Evolutionary conservation across 2,329 filamentous ascomycete species (phyloP), one percentile per base, ranked within the genome.

Genomic region (Diaporthe sp.): DNA sequence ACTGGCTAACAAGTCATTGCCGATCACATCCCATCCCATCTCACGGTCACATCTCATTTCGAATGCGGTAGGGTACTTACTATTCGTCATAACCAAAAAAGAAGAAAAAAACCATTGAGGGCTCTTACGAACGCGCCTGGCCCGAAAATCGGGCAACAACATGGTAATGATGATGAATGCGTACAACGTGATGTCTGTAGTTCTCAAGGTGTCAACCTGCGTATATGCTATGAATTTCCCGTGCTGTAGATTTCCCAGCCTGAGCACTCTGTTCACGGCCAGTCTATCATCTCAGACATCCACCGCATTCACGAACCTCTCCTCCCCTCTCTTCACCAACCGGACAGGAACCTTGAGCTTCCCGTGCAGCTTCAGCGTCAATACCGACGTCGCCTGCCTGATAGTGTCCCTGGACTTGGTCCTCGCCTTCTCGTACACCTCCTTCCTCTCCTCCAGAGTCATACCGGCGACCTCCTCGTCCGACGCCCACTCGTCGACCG

Each of bases 361-460:
- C n/a, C 85, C 87, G 42, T 91, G 87, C 83, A 96, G 86, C 85
- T 95, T 94, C 78, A 96, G 85, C 76, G 94, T 95, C 76, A 96
- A 88, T 74, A 94, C 83, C n/a, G 89, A 90, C 39, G 85, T 87
- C 79, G 93, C 91, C 44, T 86, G 84, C 74, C 83, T 84, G 67
- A 95, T 81, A 72, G 89, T 86, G 71, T 85, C 82, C 76, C 88
- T 84, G 39, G 90, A 89, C 80, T 87, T 87, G 34, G 85, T 83
- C 79, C 90, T 89, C 49, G 93, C 93, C 82, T 88, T 90, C 76
- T 84, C 83, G 85, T 94, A 96, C 22, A 94, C 78, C 70, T 82
- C 84, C 55, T 85, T 85, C 81, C 87, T 88, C 79, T 87, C 83
- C 39, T 83, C 82, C 9, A 77, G 77, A 37, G 81, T 81, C 90